phyloP scores from a whole-genome alignment of 352 stramenopile genomes.

The Phytophthora gonapodyides region DNA sequence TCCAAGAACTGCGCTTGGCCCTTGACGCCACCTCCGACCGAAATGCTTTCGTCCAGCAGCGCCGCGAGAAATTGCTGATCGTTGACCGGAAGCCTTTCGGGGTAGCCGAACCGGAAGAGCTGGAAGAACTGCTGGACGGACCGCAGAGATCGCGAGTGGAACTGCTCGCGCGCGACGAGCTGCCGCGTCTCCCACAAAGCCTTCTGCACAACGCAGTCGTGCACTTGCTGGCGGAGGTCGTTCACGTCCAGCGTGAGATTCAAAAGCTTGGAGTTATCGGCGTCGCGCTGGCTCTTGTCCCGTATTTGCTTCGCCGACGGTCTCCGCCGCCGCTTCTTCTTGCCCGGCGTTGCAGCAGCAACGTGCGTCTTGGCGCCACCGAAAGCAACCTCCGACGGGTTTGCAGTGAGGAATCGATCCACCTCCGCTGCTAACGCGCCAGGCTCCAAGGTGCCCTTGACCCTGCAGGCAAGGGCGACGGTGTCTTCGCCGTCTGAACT shows the following conservation, averaged over 20 bases:
- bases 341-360: neutral
- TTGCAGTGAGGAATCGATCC: neutral
- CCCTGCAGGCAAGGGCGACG: too few relatives aligned
- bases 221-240: constrained; percentile 25
- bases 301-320: neutral
- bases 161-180: constrained; percentile 22
- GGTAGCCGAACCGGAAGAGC: constrained; percentile 27
- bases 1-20: constrained; percentile 37
- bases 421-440: neutral
- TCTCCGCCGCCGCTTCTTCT: neutral
- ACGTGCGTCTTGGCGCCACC: neutral
- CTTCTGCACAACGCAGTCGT: constrained; percentile 15
- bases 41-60: constrained; percentile 23
- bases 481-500: too few relatives aligned
- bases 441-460: too few relatives aligned
- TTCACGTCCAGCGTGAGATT: constrained; percentile 36
- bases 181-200: constrained; percentile 16
- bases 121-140: constrained; percentile 32
- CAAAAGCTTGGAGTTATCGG: constrained; percentile 22
- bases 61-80: constrained; percentile 27
- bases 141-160: constrained; percentile 19
- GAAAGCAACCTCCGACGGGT: neutral
- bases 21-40: constrained; percentile 10
- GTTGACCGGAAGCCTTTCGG: constrained; percentile 1
- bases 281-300: constrained; percentile 18